Evolutionary conservation across 768 basidiomycete species (phyloP).

Genomic region (Dendrothele bispora): DNA sequence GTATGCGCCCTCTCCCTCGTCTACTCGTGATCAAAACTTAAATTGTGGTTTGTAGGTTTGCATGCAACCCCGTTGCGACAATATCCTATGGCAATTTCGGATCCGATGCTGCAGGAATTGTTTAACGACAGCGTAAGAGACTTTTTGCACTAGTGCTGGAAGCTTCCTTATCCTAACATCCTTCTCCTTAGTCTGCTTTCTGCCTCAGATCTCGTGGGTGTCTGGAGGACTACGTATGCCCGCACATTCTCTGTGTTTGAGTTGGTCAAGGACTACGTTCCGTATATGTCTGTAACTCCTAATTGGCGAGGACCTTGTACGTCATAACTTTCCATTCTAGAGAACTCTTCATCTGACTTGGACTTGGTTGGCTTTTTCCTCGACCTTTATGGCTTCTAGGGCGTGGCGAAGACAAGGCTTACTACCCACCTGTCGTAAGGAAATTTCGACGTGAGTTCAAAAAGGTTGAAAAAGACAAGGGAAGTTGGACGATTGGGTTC

Average conservation of each 20-base stretch:
- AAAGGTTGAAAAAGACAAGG: background rate
- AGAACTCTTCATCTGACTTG: no score
- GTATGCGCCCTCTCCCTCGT: constrained; percentile 21
- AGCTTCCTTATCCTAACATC: background rate
- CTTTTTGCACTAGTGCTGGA: background rate
- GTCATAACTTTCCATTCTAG: background rate
- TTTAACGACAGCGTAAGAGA: constrained; percentile 28
- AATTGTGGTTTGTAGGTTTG: constrained; percentile 31
- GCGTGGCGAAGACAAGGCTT: constrained; percentile 6
- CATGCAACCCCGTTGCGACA: constrained; percentile 24
- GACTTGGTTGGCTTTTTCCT: no score
- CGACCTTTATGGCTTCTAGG: background rate
- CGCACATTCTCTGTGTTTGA: constrained; percentile 3
- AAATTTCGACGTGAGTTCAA: constrained; percentile 1
- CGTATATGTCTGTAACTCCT: constrained; percentile 1
- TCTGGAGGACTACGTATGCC: constrained; percentile 7
- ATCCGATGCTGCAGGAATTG: constrained; percentile 37
- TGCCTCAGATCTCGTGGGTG: constrained; percentile 1
- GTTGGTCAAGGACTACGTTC: constrained; percentile 1
- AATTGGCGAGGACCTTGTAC: constrained; percentile 7
- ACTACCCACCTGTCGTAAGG: constrained; percentile 2
- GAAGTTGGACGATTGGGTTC: constrained; percentile 1
- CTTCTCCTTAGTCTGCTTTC: background rate
- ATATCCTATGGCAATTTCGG: constrained; percentile 36
- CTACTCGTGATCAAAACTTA: background rate